phyloP scores from a whole-genome alignment of 257 asterid genomes.

The Ophiorrhiza pumila region DNA sequence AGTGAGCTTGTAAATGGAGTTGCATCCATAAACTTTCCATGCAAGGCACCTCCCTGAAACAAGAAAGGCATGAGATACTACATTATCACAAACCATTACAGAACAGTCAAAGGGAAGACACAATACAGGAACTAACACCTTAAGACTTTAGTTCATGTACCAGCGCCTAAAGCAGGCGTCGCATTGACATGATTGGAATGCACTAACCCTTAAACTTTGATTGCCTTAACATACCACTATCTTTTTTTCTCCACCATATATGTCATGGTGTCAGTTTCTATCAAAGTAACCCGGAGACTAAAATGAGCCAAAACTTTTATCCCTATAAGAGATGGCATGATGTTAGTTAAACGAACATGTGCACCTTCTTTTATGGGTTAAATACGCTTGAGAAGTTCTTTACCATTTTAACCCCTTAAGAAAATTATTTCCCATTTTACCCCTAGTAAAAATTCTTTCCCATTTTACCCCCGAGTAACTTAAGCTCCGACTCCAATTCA shows the following conservation, averaged over 20 bases:
- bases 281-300: neutral
- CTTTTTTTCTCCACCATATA: neutral
- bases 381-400: too few relatives aligned
- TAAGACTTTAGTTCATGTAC: neutral
- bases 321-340: neutral
- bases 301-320: too few relatives aligned
- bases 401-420: too few relatives aligned
- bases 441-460: too few relatives aligned
- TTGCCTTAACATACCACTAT: neutral
- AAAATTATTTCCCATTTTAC: too few relatives aligned
- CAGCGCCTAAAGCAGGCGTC: neutral
- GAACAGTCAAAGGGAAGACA: conserved; percentile 2
- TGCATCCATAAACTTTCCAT: conserved; percentile 83
- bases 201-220: neutral
- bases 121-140: neutral
- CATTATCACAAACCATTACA: neutral
- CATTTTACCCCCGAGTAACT: too few relatives aligned
- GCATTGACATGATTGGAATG: neutral
- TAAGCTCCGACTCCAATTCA: too few relatives aligned
- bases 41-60: conserved; percentile 79
- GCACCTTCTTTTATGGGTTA: neutral
- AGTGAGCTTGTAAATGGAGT: conserved; percentile 73
- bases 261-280: neutral
- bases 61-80: neutral
- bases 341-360: neutral